Base-by-base conservation (phyloP, 2,329 filamentous ascomycete genomes). In the Xylogone sp. region DNA sequence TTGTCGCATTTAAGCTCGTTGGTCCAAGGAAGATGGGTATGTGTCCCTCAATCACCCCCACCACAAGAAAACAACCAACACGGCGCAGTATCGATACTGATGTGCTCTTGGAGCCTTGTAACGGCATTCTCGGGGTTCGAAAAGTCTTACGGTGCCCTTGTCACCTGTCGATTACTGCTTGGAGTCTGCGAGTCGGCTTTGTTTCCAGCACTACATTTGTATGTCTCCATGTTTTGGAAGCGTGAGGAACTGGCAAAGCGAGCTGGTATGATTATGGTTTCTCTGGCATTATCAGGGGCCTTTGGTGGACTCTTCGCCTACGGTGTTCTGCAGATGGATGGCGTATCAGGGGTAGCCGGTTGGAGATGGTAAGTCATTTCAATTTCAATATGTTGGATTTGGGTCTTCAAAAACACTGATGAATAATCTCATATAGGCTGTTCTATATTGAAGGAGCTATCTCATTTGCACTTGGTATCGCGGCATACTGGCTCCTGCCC, bases 301-400 rank as follows among this genome's bases (percentile, higher is more conserved):
- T 81, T 82, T 58, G 77, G 77, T 3, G 78, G 78, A 2, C 71
- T 77, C 7, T 74, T 74, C 59, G 82, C 81, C 1, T 83, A 78
- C 51, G 78, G 71, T 3, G 56, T 75, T 10, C 52, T 68, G 8
- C 64, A 72, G 48, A 76, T 78, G 72, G 72, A 77, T 51, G 73
- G 74, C 0, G 59, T 76, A 13, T 68, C 62, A 1, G 72, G 72
- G 1, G 65, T 70, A 21, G 67, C 68, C 1, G 71, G 74, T 2
- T 79, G 76, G 75, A 64, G 72, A 53, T 79, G 69, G 60, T 31
- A 31, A 31, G 27, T 31, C 7, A 31, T 31, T 13, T 13, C 8
- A 31, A 2, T 3, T 48, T 43, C 5, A 18, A n/a, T n/a, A n/a
- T n/a, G n/a, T n/a, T n/a, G n/a, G 20, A 4, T 43, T 9, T 22